Evolutionary conservation across 2,329 filamentous ascomycete species (phyloP), one percentile per base, ranked within the genome.

Genomic region (Aspergillus unguis): DNA sequence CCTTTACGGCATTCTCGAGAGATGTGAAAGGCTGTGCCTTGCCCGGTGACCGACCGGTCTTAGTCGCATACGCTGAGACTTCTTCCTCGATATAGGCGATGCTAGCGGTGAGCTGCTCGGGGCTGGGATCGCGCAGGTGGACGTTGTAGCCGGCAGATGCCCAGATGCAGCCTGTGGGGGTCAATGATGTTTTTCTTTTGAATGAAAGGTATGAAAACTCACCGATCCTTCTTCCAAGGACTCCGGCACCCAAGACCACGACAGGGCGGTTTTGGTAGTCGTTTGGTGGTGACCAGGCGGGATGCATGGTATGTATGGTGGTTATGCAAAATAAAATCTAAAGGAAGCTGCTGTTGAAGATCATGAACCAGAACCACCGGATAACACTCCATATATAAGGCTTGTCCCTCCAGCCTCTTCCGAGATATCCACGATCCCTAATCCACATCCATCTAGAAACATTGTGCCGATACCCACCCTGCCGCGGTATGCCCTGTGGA

Each of bases 221-320:
- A 59, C 70, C 73, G 3, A 75, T 62, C 5, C 73, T 70, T 8
- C 71, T 65, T 33, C 74, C 74, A 1, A 75, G 63, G 26, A 74
- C 70, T 8, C 74, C 74, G 2, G 69, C 72, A 1, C 74, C 74
- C 25, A 75, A 61, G n/a, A 76, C 60, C 5, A 68, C 62, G 3
- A 76, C 71, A 4, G 73, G 71, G 3, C 73, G 71, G 2, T 61
- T 60, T 3, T 64, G 56, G 54, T 72, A 69, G 46, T 65, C 53
- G 4, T 48, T 47, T 1, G 66, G 64, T 43, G 60, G 61, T 28
- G 58, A 38, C 65, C 65, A 68, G 23, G 38, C 41, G 31, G 51
- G 17, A 44, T 43, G 42, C 60, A 63, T 65, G 28, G 44, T 55
- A 26, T 42, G 31, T 33, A 11, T 37, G 11, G 27, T 17, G 8